Percentiles rank a stretch among this genome's conserved stretches.
Conservation (phyloP, 768 basidiomycete genomes). For the Sistotremastrum suecicum region DNA sequence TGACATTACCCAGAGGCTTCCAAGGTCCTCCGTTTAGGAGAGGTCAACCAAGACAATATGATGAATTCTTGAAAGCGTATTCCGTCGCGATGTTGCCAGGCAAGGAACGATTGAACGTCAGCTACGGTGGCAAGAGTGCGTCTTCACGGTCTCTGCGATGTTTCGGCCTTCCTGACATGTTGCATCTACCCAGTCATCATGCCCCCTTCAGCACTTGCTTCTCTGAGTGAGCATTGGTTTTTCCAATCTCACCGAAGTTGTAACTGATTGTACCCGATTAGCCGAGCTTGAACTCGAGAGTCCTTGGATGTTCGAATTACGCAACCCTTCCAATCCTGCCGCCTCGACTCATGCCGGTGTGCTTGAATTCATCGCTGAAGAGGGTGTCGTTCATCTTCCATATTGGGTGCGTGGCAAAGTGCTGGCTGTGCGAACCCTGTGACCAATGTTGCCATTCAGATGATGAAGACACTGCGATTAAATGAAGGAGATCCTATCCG, state of each 20-base stretch:
- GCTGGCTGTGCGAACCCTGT: not conserved
- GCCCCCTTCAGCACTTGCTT: constrained; percentile 90
- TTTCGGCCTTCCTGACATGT: not conserved
- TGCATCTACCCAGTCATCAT: constrained; percentile 60
- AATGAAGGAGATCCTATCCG: constrained; percentile 93
- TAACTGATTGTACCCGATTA: constrained; percentile 6
- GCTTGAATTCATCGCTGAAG: constrained; percentile 95
- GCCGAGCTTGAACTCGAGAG: constrained; percentile 73
- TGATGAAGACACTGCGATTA: constrained; percentile 94
- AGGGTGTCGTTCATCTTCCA: constrained; percentile 89
- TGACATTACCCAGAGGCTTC: constrained; percentile 29
- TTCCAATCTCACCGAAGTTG: not conserved
- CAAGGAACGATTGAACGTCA: constrained; percentile 75
- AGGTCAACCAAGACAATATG: constrained; percentile 55
- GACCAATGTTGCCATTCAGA: constrained; percentile 19
- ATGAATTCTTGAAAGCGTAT: constrained; percentile 90
- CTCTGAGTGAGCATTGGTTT: constrained; percentile 36
- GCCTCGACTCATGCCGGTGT: constrained; percentile 93
- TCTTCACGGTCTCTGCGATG: constrained; percentile 19
- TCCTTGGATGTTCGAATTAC: constrained; percentile 95
- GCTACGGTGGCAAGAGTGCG: constrained; percentile 94
- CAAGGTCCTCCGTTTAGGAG: constrained; percentile 20
- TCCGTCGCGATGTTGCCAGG: constrained; percentile 90
- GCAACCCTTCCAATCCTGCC: constrained; percentile 75
- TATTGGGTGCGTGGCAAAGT: constrained; percentile 51